A percentile compares a stretch with the other conserved stretches of the same genome.
Conservation (phyloP, 2,329 filamentous ascomycete genomes). For the Ascochyta fabae region DNA sequence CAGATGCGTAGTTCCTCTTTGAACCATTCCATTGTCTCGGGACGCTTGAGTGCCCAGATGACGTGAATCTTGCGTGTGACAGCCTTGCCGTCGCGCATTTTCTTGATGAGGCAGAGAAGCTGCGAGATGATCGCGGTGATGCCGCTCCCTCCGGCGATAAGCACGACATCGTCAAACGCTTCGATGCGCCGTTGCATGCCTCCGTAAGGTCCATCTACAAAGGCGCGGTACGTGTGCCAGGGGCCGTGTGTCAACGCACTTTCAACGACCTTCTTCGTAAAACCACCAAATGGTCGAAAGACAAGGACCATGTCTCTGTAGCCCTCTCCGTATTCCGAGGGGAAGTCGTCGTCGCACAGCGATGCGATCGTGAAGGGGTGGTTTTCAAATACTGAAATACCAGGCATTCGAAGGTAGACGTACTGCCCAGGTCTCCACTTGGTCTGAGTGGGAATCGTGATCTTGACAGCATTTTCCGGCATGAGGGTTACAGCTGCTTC, state of each 20-base stretch:
- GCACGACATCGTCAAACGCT: conserved; percentile 89
- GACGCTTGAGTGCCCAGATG: conserved; percentile 89
- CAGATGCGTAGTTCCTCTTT: conserved; percentile 92
- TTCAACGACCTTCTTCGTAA: conserved; percentile 83
- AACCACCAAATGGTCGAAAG: conserved; percentile 89
- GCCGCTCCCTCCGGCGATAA: conserved; percentile 92
- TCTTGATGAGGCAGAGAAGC: conserved; percentile 90
- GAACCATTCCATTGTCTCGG: conserved; percentile 98
- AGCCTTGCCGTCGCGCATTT: conserved; percentile 93
- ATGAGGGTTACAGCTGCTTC: conserved; percentile 89
- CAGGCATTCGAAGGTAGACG: conserved; percentile 92
- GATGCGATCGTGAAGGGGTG: conserved; percentile 96
- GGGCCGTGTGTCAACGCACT: conserved; percentile 85
- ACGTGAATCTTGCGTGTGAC: conserved; percentile 90
- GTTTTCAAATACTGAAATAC: conserved; percentile 87
- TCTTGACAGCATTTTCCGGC: conserved; percentile 92
- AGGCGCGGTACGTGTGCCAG: conserved; percentile 89
- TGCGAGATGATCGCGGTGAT: conserved; percentile 94
- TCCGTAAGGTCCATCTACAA: conserved; percentile 92
- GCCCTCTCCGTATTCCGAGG: conserved; percentile 85
- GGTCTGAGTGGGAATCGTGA: conserved; percentile 92
- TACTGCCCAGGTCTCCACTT: conserved; percentile 94
- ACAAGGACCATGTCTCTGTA: conserved; percentile 90
- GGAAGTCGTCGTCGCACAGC: conserved; percentile 90
- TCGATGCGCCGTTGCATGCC: conserved; percentile 90